Evolutionary conservation across 495 filamentous ascomycete species (phyloP).

Genomic region (Hypoxylon fuscum): DNA sequence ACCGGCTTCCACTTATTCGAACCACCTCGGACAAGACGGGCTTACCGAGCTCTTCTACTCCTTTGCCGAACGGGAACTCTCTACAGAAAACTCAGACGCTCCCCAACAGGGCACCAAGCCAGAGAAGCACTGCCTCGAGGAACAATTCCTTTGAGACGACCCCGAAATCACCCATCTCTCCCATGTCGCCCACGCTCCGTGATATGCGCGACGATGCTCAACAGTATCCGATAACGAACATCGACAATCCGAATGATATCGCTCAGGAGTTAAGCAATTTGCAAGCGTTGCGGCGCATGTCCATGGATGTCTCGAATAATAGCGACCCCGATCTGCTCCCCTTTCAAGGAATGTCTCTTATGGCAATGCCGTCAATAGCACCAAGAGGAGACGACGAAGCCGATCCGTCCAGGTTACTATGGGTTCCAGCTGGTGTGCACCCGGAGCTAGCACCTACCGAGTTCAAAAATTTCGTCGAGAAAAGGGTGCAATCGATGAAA

Average conservation of each 20-base stretch:
- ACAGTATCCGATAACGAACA: constrained; percentile 86
- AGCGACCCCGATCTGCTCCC: constrained; percentile 92
- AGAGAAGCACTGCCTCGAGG: constrained; percentile 47
- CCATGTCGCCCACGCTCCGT: constrained; percentile 62
- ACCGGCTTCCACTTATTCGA: constrained; percentile 52
- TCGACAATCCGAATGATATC: constrained; percentile 91
- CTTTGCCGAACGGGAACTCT: constrained; percentile 28
- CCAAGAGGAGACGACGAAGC: constrained; percentile 83
- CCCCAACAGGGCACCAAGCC: constrained; percentile 55
- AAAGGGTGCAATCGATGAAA: constrained; percentile 87
- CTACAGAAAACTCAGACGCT: constrained; percentile 52
- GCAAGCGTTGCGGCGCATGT: constrained; percentile 94
- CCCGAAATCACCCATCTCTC: constrained; percentile 52
- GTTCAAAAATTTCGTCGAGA: constrained; percentile 96
- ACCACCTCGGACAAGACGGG: constrained; percentile 53
- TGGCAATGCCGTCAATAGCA: constrained; percentile 74
- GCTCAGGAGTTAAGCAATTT: constrained; percentile 95
- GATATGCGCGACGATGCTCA: constrained; percentile 69
- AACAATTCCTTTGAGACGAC: constrained; percentile 58
- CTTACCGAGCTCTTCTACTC: constrained; percentile 13
- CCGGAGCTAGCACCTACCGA: constrained; percentile 95
- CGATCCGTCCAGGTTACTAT: constrained; percentile 88
- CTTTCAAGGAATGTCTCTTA: constrained; percentile 68
- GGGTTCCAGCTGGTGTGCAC: constrained; percentile 94
- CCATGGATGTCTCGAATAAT: constrained; percentile 94